phyloP scores from a whole-genome alignment of 192 early-diverging fungal species.

The Umbelopsis ramanniana region DNA sequence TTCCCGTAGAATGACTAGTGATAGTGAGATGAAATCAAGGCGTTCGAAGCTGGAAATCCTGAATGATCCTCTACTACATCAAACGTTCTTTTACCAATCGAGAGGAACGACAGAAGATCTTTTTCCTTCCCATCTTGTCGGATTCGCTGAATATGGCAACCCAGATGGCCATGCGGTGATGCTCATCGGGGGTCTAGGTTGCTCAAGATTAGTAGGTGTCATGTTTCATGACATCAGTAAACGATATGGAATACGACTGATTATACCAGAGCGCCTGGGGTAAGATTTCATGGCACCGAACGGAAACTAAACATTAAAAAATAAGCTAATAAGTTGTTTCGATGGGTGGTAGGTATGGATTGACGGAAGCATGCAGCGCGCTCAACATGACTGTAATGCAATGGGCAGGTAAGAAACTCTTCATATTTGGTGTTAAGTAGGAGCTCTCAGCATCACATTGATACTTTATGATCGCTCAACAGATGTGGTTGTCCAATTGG shows the following conservation, averaged over 20 bases:
- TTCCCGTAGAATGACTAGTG: neutral
- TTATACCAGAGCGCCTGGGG: slow-evolving; percentile 47
- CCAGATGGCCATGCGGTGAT: slow-evolving; percentile 35
- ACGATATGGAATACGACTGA: slow-evolving; percentile 37
- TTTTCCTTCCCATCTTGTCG: slow-evolving; percentile 28
- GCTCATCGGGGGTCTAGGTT: slow-evolving; percentile 45
- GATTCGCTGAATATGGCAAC: slow-evolving; percentile 44
- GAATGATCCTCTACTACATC: slow-evolving; percentile 34
- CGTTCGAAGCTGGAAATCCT: slow-evolving; percentile 18
- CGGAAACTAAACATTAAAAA: neutral
- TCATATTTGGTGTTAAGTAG: neutral
- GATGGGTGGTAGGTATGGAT: slow-evolving; percentile 33
- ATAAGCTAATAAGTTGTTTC: neutral
- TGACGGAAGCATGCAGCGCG: slow-evolving; percentile 39
- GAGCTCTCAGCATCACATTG: neutral
- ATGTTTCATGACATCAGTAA: slow-evolving; percentile 48
- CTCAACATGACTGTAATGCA: slow-evolving; percentile 38
- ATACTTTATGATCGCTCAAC: neutral
- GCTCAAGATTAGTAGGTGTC: slow-evolving; percentile 40
- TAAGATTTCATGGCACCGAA: slow-evolving; percentile 9
- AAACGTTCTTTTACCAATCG: slow-evolving; percentile 29
- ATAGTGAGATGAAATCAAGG: neutral
- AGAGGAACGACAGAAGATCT: neutral
- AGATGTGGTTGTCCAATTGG: slow-evolving; percentile 41
- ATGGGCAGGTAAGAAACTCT: slow-evolving; percentile 37